phyloP scores from a whole-genome alignment of 768 basidiomycete species.

The Leccinum ochraceum region DNA sequence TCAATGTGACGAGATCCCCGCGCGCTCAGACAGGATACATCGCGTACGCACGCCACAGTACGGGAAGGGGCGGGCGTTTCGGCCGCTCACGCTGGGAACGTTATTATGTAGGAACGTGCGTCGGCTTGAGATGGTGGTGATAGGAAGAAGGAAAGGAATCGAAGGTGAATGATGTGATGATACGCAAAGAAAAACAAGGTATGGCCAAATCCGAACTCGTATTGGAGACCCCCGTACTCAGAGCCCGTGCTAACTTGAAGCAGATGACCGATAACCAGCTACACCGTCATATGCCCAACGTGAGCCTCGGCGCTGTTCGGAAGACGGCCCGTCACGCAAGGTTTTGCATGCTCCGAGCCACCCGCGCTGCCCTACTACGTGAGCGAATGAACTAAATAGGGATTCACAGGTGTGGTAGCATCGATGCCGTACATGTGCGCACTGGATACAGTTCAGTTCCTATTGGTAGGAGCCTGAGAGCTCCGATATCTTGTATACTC shows the following conservation, averaged over 20 bases:
- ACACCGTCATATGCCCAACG: slow-evolving; percentile 38
- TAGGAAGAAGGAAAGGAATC: not conserved
- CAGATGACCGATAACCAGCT: slow-evolving; percentile 42
- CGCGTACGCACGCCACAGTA: not conserved
- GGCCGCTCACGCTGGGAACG: not conserved
- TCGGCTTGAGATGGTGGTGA: not conserved
- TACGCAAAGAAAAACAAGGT: slow-evolving; percentile 17
- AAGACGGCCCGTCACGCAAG: not conserved
- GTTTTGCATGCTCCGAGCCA: not conserved
- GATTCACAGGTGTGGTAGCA: not conserved
- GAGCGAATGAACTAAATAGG: not conserved
- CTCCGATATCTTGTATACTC: not conserved
- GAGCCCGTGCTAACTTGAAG: slow-evolving; percentile 33
- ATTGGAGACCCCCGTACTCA: slow-evolving; percentile 40
- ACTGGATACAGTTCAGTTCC: not conserved
- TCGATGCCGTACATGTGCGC: not conserved
- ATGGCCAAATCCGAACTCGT: slow-evolving; percentile 43
- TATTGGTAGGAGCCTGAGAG: not conserved
- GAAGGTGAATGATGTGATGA: not conserved
- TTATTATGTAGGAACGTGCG: not conserved
- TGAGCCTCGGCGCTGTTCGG: not conserved
- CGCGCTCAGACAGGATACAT: not conserved
- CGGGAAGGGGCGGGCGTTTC: not conserved
- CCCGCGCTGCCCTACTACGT: not conserved
- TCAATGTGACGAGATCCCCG: not conserved